Conservation (phyloP, 2,329 filamentous ascomycete species). For the Periconia sp. region DNA sequence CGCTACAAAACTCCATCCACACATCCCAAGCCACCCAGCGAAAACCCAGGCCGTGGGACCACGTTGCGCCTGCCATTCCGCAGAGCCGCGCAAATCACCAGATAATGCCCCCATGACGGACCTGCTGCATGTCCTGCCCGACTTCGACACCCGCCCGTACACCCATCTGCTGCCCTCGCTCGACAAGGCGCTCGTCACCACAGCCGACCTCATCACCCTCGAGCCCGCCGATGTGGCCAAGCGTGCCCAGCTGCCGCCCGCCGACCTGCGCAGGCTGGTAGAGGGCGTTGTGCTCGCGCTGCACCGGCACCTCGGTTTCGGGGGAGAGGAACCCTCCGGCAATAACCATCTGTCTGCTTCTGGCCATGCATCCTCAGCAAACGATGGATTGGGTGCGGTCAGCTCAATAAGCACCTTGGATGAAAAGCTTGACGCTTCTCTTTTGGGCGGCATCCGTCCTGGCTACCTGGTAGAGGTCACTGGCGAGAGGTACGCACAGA, state of each 20-base stretch:
- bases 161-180: conserved; percentile 78
- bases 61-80: conserved; percentile 30
- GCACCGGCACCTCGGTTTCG: conserved; percentile 65
- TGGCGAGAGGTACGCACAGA: conserved; percentile 71
- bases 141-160: conserved; percentile 75
- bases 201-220: conserved; percentile 83
- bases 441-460: conserved; percentile 80
- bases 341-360: conserved; percentile 23
- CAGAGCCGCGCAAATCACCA: conserved; percentile 39
- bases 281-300: conserved; percentile 71
- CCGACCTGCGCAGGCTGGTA: conserved; percentile 78
- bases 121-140: conserved; percentile 80
- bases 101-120: conserved; percentile 71
- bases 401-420: conserved; percentile 92
- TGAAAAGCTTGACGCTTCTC: conserved; percentile 68
- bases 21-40: conserved; percentile 1
- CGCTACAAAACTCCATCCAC: too few relatives aligned
- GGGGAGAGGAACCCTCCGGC: conserved; percentile 25
- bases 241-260: conserved; percentile 79
- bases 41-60: conserved; percentile 9
- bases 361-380: conserved; percentile 4
- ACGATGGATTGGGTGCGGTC: conserved; percentile 56
- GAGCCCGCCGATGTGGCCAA: conserved; percentile 84
- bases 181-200: conserved; percentile 78
- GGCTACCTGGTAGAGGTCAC: conserved; percentile 88